Evolutionary conservation across 2,329 filamentous ascomycete genomes (phyloP), one percentile per base, ranked within the genome.

Genomic region (Fusarium buxicola): DNA sequence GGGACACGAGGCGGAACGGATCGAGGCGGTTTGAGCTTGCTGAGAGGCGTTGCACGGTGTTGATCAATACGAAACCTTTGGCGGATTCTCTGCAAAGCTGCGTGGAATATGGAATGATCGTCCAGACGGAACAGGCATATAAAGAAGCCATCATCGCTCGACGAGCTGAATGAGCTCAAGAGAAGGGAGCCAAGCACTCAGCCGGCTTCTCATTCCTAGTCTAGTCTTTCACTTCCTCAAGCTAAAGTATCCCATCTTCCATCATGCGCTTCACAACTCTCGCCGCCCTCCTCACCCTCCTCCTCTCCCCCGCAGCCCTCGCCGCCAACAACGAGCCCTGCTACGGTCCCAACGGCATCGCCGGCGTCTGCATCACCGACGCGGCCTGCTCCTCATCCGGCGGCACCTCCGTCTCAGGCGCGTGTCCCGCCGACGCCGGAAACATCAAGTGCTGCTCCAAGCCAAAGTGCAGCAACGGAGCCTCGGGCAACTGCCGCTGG

Each of bases 361-460:
- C 66, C 43, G 76, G 76, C 34, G 78, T 80, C 12, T 82, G 79
- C 70, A 65, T 81, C 51, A 69, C 73, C 25, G 74, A 72, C 4
- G 52, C 72, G 5, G 58, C 69, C 21, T 82, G 80, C 72, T 63
- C 70, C 13, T 56, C 70, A 2, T 55, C 59, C 13, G 78, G 78
- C 52, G 79, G 79, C 35, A 75, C 71, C 46, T 73, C 74, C 54
- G 73, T 76, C 57, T 63, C 67, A 27, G 75, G 76, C 15, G 75
- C 72, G 28, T 81, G 79, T 60, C 77, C 78, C 6, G 62, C 69
- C 16, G 77, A 79, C 57, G 58, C 74, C 2, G 64, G 67, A 53
- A 65, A 75, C 68, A 69, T 81, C 47, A 75, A 76, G 55, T 81
- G 78, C 73, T 81, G 79, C 71, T 75, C 72, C 64, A 80, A 80